Percentiles rank a stretch among this genome's conserved stretches.
Evolutionary conservation across 2,329 filamentous ascomycete species (phyloP).

Genomic region (Phialocephala sp.): DNA sequence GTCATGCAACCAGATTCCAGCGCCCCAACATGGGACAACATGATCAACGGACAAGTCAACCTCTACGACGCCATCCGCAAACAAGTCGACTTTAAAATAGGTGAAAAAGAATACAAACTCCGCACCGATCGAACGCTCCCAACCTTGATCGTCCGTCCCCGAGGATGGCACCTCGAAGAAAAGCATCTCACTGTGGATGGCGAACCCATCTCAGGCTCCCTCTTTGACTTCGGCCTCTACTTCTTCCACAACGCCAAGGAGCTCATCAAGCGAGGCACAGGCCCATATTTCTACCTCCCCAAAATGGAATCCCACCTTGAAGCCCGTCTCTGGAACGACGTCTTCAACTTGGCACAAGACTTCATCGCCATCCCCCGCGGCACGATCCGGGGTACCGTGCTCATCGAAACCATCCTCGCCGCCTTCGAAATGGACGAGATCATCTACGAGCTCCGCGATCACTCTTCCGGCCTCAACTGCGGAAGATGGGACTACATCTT

Average conservation of each 20-base stretch:
- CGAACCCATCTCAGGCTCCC: slow-evolving; percentile 87
- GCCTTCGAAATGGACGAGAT: slow-evolving; percentile 99
- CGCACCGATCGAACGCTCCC: slow-evolving; percentile 86
- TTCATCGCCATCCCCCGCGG: slow-evolving; percentile 87
- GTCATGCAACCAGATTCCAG: slow-evolving; percentile 73
- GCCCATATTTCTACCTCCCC: slow-evolving; percentile 97
- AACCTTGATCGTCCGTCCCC: slow-evolving; percentile 90
- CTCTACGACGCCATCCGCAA: slow-evolving; percentile 93
- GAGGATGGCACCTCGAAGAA: slow-evolving; percentile 98
- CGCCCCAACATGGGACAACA: slow-evolving; percentile 98
- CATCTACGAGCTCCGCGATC: slow-evolving; percentile 97
- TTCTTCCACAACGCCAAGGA: slow-evolving; percentile 98
- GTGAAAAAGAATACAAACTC: slow-evolving; percentile 95
- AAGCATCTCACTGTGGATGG: slow-evolving; percentile 97
- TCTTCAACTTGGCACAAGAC: slow-evolving; percentile 94
- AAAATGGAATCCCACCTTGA: slow-evolving; percentile 99
- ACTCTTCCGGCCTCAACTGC: slow-evolving; percentile 96
- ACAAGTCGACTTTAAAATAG: slow-evolving; percentile 96
- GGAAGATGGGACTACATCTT: slow-evolving; percentile 99
- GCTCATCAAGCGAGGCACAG: slow-evolving; percentile 80
- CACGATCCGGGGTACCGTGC: slow-evolving; percentile 90
- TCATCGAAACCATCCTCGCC: slow-evolving; percentile 97
- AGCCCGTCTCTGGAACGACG: slow-evolving; percentile 97
- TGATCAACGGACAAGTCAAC: slow-evolving; percentile 98
- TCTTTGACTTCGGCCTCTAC: slow-evolving; percentile 98